Percentiles rank a stretch among this genome's conserved stretches.
Conservation (phyloP, 345 rosid species). For the Salix purpurea region DNA sequence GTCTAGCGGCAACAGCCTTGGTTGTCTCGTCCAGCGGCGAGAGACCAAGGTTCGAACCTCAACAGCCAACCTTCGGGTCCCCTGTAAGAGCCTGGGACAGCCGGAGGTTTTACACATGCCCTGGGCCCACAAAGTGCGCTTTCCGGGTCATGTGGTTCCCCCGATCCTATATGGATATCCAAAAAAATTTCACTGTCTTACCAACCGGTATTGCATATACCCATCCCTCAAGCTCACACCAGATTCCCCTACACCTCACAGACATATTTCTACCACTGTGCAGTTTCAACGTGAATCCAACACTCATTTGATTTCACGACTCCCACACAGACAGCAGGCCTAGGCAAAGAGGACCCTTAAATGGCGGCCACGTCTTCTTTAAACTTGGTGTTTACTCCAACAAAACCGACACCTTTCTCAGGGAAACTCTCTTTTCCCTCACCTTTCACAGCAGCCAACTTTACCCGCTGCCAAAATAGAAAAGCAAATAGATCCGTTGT, state of each 20-base stretch:
- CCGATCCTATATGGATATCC: too few species aligned
- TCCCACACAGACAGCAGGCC: neutral
- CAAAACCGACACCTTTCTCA: conserved; percentile 1
- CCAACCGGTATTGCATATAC: neutral
- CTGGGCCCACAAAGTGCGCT: too few species aligned
- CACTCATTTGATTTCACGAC: neutral
- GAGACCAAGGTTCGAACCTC: too few species aligned
- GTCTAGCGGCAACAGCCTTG: too few species aligned
- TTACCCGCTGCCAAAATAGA: neutral
- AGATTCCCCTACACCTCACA: neutral
- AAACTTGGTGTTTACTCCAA: conserved; percentile 8
- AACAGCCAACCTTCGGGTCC: too few species aligned
- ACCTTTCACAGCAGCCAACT: neutral
- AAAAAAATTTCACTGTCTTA: too few species aligned
- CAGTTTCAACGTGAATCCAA: neutral
- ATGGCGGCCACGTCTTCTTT: conserved; percentile 11
- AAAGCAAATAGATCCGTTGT: neutral
- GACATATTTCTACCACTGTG: neutral
- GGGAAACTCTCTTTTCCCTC: conserved; percentile 9
- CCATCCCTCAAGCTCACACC: neutral
- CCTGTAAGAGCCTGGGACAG: too few species aligned
- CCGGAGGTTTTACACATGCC: too few species aligned
- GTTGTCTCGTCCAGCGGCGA: too few species aligned
- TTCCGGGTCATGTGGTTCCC: too few species aligned
- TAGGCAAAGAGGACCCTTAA: neutral